Evolutionary conservation across 495 filamentous ascomycete species (phyloP).

Genomic region (Penicillium herquei): DNA sequence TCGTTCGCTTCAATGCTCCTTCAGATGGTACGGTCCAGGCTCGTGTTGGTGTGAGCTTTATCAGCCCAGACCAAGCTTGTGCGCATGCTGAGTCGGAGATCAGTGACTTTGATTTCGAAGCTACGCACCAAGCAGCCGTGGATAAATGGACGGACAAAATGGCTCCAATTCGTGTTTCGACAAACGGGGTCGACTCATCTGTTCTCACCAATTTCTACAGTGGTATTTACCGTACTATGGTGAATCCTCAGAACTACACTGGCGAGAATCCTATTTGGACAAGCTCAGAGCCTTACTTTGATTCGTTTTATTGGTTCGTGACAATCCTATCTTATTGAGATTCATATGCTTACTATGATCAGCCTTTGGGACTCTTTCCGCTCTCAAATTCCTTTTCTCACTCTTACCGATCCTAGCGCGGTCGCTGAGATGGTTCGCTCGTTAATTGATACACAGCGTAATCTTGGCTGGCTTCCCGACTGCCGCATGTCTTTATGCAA

Average conservation of each 20-base stretch:
- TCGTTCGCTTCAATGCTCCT: slow-evolving; percentile 55
- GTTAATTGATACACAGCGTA: slow-evolving; percentile 68
- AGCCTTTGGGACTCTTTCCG: slow-evolving; percentile 63
- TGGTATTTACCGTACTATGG: slow-evolving; percentile 54
- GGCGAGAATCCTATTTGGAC: slow-evolving; percentile 72
- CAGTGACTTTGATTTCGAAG: slow-evolving; percentile 44
- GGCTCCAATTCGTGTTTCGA: slow-evolving; percentile 48
- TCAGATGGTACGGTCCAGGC: slow-evolving; percentile 49
- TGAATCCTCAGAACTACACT: slow-evolving; percentile 71
- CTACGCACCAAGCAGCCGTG: slow-evolving; percentile 43
- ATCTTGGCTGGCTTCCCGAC: slow-evolving; percentile 68
- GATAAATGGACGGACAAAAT: slow-evolving; percentile 51
- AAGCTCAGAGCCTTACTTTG: slow-evolving; percentile 64
- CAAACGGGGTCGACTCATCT: slow-evolving; percentile 52
- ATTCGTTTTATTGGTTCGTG: slow-evolving; percentile 54
- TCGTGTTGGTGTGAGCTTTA: slow-evolving; percentile 70
- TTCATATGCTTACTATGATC: slow-evolving; percentile 8
- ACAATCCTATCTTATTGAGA: neutral
- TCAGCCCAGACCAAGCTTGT: slow-evolving; percentile 64
- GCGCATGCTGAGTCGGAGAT: slow-evolving; percentile 60
- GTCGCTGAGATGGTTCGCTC: slow-evolving; percentile 66
- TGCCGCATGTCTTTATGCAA: slow-evolving; percentile 70
- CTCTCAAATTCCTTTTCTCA: slow-evolving; percentile 62
- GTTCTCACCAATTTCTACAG: slow-evolving; percentile 60
- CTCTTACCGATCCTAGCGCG: slow-evolving; percentile 60